Evolutionary conservation across 140 eudicot species (phyloP).

Genomic region (Ambrosia hybrid): DNA sequence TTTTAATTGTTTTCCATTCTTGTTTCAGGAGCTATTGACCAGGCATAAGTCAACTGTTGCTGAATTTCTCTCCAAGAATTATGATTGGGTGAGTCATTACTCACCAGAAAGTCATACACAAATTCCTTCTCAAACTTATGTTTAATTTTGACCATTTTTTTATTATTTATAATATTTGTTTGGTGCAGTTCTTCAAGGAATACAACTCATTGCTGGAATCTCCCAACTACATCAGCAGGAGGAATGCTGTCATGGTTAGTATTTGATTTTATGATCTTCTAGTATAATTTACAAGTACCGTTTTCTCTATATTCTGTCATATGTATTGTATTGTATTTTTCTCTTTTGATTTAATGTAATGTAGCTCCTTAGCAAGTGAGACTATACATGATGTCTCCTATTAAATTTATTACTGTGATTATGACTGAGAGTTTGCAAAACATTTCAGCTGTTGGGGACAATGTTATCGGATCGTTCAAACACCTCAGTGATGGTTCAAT

Average conservation of each 20-base stretch:
- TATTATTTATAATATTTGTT: slow-evolving; percentile 9
- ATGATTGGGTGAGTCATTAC: slow-evolving; percentile 57
- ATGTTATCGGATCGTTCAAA: slow-evolving; percentile 86
- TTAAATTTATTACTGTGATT: background rate
- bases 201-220: slow-evolving; percentile 79
- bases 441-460: slow-evolving; percentile 64
- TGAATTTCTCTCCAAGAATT: slow-evolving; percentile 72
- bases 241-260: slow-evolving; percentile 74
- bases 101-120: background rate
- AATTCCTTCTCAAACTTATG: background rate
- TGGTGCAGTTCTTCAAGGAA: slow-evolving; percentile 61
- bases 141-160: background rate
- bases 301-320: background rate
- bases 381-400: too few relatives aligned
- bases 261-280: background rate
- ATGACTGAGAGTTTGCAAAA: slow-evolving; percentile 17
- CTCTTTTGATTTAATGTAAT: too few relatives aligned
- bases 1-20: background rate
- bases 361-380: too few relatives aligned
- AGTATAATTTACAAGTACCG: background rate
- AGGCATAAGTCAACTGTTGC: slow-evolving; percentile 94
- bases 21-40: slow-evolving; percentile 82
- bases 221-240: slow-evolving; percentile 68
- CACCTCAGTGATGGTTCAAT: slow-evolving; percentile 60
- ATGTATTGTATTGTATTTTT: background rate